Percentiles rank a stretch among this genome's conserved stretches.
Evolutionary conservation across 192 early-diverging fungal species (phyloP).

Genomic region (Thoreauomyces humboldtii): DNA sequence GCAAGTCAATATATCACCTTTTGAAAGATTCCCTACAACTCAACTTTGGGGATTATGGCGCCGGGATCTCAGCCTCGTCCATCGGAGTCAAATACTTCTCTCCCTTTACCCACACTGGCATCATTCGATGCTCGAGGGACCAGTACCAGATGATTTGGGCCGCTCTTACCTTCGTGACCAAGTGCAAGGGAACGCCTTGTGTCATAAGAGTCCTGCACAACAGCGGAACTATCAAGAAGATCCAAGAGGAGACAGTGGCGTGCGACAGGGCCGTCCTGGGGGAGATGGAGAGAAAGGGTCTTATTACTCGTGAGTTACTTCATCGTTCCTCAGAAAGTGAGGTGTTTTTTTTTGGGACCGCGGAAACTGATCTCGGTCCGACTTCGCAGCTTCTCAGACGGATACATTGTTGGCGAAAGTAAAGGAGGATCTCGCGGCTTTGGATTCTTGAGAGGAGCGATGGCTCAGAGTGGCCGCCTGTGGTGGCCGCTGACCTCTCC

Average conservation of each 20-base stretch:
- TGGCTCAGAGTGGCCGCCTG: too few relatives aligned
- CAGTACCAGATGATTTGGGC: conserved; percentile 23
- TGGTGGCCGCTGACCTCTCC: too few relatives aligned
- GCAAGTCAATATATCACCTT: not conserved
- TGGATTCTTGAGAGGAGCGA: not conserved
- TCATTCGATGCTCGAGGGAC: conserved; percentile 27
- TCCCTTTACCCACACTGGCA: conserved; percentile 21
- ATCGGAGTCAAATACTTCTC: conserved; percentile 32
- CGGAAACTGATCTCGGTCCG: not conserved
- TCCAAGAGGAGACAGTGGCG: conserved; percentile 8
- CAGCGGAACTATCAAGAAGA: conserved; percentile 32
- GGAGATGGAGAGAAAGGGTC: conserved; percentile 13
- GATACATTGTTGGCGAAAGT: not conserved
- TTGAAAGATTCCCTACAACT: conserved; percentile 19
- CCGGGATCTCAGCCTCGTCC: conserved; percentile 9
- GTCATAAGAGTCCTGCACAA: conserved; percentile 27
- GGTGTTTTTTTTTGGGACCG: not conserved
- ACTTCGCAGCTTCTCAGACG: not conserved
- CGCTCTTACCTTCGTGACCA: conserved; percentile 26
- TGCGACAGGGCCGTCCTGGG: not conserved
- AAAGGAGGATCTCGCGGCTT: not conserved
- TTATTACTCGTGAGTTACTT: conserved; percentile 1
- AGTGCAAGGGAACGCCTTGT: conserved; percentile 8
- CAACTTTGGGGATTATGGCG: conserved; percentile 25
- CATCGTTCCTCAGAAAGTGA: too few relatives aligned